Conservation (phyloP, 1,284 basidiomycete genomes). For the Cutaneotrichosporon cutaneum region DNA sequence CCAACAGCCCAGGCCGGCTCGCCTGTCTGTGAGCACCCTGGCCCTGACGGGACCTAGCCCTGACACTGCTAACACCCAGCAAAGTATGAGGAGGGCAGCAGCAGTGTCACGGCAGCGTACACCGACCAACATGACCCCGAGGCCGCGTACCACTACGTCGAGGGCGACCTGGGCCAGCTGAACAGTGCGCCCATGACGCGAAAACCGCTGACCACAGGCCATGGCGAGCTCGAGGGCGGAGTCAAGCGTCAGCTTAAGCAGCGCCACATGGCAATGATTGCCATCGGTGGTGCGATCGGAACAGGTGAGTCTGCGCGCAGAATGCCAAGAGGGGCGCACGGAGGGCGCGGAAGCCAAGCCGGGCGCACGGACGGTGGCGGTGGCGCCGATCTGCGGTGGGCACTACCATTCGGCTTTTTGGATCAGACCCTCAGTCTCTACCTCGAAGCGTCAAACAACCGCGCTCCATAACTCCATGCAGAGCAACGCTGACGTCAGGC, state of each 20-base stretch:
- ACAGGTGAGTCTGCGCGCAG: conserved; percentile 29
- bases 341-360: neutral
- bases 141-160: conserved; percentile 5
- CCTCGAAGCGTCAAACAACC: neutral
- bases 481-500: conserved; percentile 36
- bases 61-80: neutral
- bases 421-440: too few relatives aligned
- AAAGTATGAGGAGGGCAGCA: neutral
- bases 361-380: neutral
- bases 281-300: conserved; percentile 54
- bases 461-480: neutral
- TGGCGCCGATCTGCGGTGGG: neutral
- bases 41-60: neutral
- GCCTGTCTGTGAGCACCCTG: neutral
- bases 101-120: neutral
- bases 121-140: conserved; percentile 11
- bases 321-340: neutral
- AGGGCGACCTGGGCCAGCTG: conserved; percentile 6
- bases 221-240: conserved; percentile 29
- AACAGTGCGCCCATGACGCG: conserved; percentile 1
- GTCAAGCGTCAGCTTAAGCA: conserved; percentile 49
- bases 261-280: conserved; percentile 56
- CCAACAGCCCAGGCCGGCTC: neutral
- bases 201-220: conserved; percentile 1
- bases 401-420: neutral